These are phyloP conservation scores for Stachybotrys chartarum DNA, from an alignment of 2,329 filamentous ascomycete genomes.

Conservation along the genomic window DNA sequence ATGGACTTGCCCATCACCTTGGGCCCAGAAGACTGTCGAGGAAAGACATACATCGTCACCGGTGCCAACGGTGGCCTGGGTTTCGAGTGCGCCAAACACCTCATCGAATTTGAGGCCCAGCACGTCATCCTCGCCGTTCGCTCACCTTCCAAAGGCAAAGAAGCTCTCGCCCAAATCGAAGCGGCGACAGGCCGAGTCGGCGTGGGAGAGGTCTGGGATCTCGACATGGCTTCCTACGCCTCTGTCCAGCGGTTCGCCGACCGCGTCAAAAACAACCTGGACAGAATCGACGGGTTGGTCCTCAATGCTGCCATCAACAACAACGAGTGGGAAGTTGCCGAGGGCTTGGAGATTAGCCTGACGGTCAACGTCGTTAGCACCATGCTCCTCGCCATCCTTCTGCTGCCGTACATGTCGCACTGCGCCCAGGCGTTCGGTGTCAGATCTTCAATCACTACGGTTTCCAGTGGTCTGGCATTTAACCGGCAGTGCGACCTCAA, in stretches of 20 bases:
- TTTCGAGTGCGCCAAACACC: conserved; percentile 31
- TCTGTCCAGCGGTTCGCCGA: conserved; percentile 26
- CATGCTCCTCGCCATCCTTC: conserved; percentile 31
- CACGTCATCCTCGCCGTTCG: conserved; percentile 35
- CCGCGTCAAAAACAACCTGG: conserved; percentile 16
- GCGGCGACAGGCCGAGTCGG: conserved; percentile 11
- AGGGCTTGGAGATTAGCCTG: conserved; percentile 34
- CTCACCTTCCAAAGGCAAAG: conserved; percentile 27
- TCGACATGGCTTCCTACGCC: conserved; percentile 32
- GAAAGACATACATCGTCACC: conserved; percentile 24
- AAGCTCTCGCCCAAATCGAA: conserved; percentile 27
- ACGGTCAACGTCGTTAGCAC: conserved; percentile 41
- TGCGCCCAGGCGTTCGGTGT: conserved; percentile 24
- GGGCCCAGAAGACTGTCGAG: neutral
- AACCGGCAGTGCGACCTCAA: conserved; percentile 2
- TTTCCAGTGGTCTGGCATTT: conserved; percentile 11
- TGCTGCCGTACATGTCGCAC: conserved; percentile 34
- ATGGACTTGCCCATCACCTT: neutral
- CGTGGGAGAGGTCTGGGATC: conserved; percentile 32
- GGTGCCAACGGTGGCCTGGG: conserved; percentile 32
- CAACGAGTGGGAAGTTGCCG: conserved; percentile 13
- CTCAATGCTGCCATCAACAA: conserved; percentile 27
- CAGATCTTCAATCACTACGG: conserved; percentile 26
- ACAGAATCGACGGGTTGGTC: conserved; percentile 34
- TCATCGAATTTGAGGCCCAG: conserved; percentile 26